Evolutionary conservation across 1,139 yeast genomes (phyloP), one percentile per base, ranked within the genome.

Genomic region (Hemisphaericaspora lyxosophila): DNA sequence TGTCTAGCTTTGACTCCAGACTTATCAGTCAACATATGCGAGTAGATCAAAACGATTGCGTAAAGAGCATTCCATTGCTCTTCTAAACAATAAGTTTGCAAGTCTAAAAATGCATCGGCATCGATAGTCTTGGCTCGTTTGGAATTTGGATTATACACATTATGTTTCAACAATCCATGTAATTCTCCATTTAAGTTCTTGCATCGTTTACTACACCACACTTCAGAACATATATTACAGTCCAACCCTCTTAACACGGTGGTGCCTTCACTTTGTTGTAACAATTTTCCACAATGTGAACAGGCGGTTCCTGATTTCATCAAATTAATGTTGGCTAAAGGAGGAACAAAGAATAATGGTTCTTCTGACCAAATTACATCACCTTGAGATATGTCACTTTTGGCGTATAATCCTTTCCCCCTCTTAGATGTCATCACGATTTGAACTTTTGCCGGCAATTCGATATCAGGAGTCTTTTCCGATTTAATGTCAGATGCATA

Each of bases 141-240:
- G 17, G 56, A 53, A 18, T 47, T 49, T 7, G 66, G 60, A 33
- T 64, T 58, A 34, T 45, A 51, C 13, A 55, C 45, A 35, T 51
- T 52, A 55, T 89, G 96, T 59, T 81, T 80, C 43, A 85, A 63
- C 3, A 73, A 56, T 0, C 65, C 59, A 57, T 89, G 96, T 12
- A 78, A 60, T 3, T 61, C 58, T 38, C 72, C 77, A 45, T 73
- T 73, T 13, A 59, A 51, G 35, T 70, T 73, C 50, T 82, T 81
- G 62, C 96, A 87, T 9, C 57, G 57, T 33, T 64, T 65, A 9
- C 83, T 75, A 57, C 96, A 87, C 95, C 95, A 87, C 31, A 81
- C 65, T 36, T 78, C 81, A 8, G 73, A 59, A 55, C 96, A 87
- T 12, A 73, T 70, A 41, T 75, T 71, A 55, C 95, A 86, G 46